Evolutionary conservation across 768 basidiomycete genomes (phyloP), one percentile per base, ranked within the genome.

Genomic region (Mycena galopus): DNA sequence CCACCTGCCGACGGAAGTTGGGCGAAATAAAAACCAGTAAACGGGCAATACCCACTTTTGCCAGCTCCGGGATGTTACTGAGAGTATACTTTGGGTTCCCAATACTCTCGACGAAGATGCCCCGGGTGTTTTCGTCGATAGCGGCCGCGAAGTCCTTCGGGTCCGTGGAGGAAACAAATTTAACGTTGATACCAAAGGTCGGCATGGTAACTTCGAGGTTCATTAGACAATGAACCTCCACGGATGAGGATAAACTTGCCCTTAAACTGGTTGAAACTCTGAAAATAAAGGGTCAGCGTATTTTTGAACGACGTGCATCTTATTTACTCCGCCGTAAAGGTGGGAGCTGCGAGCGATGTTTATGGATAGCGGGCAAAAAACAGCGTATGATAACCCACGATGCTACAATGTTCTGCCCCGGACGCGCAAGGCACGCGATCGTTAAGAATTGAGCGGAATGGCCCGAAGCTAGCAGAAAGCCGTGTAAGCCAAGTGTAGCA

Each of bases 371-470:
- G 23, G 32, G 12, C 10, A 21, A 7, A 17, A 16, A 50, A 21
- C 33, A 4, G 2, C 10, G 39, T 19, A 5, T 23, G 62, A 21
- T 37, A 55, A 83, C 89, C 80, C 71, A 92, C 90, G 91, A 88
- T 2, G 92, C 88, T 8, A 95, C 89, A 65, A 95, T 93, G 78
- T 95, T 96, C 77, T 95, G 94, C 0, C 94, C 94, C 8, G 86
- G 78, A 2, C 85, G 81, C 2, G 91, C 90, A 50, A 94, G 79
- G 32, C 90, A 86, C 1, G 87, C 79, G 71, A 94, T 88, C 2
- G 93, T 86, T 79, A 94, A 83, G 81, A 94, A 93, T 76, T 95
- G 93, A 0, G 94, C 94, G 9, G 92, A 84, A 78, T 94, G 93
- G 0, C 94, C 94, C 65, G 91, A 92, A 4, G 93, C 50, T 51